Percentiles rank a stretch among this genome's conserved stretches.
These are phyloP conservation scores for Leccinum sublutescens DNA, from an alignment of 768 basidiomycete species.

Conservation along the genomic window DNA sequence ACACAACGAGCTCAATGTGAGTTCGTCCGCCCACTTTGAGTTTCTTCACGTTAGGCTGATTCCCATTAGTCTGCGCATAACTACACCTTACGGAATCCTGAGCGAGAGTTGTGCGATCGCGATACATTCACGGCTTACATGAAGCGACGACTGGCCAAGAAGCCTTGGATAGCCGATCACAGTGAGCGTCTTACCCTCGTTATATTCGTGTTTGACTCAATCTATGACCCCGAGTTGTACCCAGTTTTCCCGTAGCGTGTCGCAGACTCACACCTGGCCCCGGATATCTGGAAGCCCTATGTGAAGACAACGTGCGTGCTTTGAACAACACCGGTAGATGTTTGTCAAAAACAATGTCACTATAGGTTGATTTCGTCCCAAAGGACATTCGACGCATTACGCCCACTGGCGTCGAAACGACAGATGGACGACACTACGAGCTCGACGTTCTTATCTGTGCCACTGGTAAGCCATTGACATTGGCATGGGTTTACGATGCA, in stretches of 20 bases:
- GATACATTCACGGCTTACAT: too few species aligned
- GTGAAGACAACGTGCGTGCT: conserved; percentile 49
- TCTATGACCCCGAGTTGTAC: conserved; percentile 35
- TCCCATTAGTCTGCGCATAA: too few species aligned
- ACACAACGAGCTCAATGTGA: too few species aligned
- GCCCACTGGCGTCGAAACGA: conserved; percentile 54
- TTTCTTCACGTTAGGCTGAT: too few species aligned
- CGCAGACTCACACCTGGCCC: conserved; percentile 66
- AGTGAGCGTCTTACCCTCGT: background rate
- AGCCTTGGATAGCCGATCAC: background rate
- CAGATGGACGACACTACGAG: conserved; percentile 51
- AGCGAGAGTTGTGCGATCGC: too few species aligned
- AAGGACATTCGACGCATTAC: conserved; percentile 49
- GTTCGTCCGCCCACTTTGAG: too few species aligned
- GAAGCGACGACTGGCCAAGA: too few species aligned
- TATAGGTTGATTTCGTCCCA: conserved; percentile 47
- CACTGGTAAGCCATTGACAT: conserved; percentile 37
- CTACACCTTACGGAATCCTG: too few species aligned
- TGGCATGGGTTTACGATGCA: background rate
- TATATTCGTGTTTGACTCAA: background rate
- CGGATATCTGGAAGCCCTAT: conserved; percentile 65
- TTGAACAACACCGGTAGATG: too few species aligned
- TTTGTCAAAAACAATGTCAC: too few species aligned
- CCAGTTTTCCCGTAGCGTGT: conserved; percentile 57
- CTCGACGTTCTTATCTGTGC: conserved; percentile 64